Evolutionary conservation across 2,329 filamentous ascomycete genomes (phyloP), one percentile per base, ranked within the genome.

Genomic region (Coniochaeta sp.): DNA sequence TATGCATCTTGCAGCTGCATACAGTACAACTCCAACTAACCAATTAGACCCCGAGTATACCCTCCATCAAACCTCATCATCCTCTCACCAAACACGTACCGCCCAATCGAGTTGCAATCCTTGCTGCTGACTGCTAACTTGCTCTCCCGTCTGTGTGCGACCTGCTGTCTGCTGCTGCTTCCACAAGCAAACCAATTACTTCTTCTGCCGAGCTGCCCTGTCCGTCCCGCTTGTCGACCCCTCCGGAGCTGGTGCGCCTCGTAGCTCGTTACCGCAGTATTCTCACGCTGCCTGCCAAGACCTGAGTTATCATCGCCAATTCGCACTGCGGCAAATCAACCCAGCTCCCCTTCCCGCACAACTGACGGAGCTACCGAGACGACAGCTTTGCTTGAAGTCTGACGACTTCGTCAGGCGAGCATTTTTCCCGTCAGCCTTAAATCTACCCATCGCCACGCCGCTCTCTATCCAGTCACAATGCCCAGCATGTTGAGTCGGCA

Each of bases 401-500:
- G 47, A 28, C 24, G 47, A 30, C 47, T 17, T 52, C 47, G 47
- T 52, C 47, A 28, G 47, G 47, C 47, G 1, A 57, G n/a, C n/a
- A 57, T 58, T 47, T 58, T 58, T 52, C 57, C 56, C 40, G 19
- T 26, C 12, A 47, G 19, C n/a, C 5, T 3, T 10, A 8, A 44
- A n/a, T n/a, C 17, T 19, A 19, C 54, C 7, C 34, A n/a, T 24
- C 19, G 17, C n/a, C 19, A 17, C 55, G 32, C 19, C 36, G n/a
- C 7, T 3, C 36, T 32, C 7, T 3, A 57, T 24, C 22, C 2
- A 44, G 36, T 26, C 30, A 19, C 17, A 34, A 38, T 22, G 24
- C 17, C 17, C 54, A 44, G 63, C 62, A 83, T 83, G 81, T 71
- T 83, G 66, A 76, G 77, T 64, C 77, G 75, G 69, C 79, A 80